Conservation (phyloP, 495 filamentous ascomycete genomes). For the Articulospora tetracladia region DNA sequence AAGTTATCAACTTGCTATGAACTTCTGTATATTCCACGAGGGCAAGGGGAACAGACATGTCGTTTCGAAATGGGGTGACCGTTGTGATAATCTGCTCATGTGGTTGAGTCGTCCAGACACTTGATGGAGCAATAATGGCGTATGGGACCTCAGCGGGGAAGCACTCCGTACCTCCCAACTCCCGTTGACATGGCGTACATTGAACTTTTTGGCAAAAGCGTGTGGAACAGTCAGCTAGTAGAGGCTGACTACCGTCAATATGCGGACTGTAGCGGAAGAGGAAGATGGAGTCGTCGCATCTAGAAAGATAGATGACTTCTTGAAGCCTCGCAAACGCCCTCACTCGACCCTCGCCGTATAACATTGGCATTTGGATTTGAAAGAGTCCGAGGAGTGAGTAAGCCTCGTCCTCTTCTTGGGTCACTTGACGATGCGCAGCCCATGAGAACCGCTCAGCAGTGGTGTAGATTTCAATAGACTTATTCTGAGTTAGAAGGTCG, state of each 20-base stretch:
- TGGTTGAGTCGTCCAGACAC: slow-evolving; percentile 2
- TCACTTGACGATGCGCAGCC: slow-evolving; percentile 28
- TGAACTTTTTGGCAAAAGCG: slow-evolving; percentile 6
- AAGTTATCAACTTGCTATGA: slow-evolving; percentile 1
- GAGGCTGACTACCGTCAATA: not conserved
- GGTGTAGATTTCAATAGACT: slow-evolving; percentile 3
- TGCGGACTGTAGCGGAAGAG: slow-evolving; percentile 9
- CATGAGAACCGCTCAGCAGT: slow-evolving; percentile 32
- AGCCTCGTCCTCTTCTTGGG: slow-evolving; percentile 31
- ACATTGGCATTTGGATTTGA: slow-evolving; percentile 35
- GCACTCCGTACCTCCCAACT: not conserved
- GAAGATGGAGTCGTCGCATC: slow-evolving; percentile 20
- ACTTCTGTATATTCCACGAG: slow-evolving; percentile 1
- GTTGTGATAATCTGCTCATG: slow-evolving; percentile 15
- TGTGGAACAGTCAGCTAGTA: slow-evolving; percentile 7
- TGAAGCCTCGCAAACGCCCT: slow-evolving; percentile 34
- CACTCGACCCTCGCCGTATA: slow-evolving; percentile 35
- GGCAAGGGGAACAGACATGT: not conserved
- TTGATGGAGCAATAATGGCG: not conserved
- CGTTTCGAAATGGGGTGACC: slow-evolving; percentile 10
- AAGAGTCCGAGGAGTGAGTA: slow-evolving; percentile 38
- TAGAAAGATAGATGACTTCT: slow-evolving; percentile 28
- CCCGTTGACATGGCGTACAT: not conserved
- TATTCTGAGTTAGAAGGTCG: slow-evolving; percentile 1
- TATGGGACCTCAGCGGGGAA: slow-evolving; percentile 7